phyloP scores from a whole-genome alignment of 441 rosid genomes.

The Cnidoscolus chayamansa region DNA sequence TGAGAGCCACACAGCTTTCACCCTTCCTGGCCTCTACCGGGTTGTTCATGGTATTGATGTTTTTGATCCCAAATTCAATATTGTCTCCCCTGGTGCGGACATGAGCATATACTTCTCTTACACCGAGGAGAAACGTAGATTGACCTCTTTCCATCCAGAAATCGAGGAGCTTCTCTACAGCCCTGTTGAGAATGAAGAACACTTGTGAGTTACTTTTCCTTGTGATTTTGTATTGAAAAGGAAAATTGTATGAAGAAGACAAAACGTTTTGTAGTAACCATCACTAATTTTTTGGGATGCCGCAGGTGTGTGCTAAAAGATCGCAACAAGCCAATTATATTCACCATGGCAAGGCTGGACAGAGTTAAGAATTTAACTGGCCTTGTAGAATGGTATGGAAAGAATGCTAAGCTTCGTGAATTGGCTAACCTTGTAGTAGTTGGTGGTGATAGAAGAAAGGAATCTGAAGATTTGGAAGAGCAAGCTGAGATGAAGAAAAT shows the following conservation, averaged over 20 bases:
- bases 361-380: conserved; percentile 86
- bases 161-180: conserved; percentile 90
- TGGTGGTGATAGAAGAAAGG: conserved; percentile 88
- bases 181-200: conserved; percentile 73
- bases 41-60: conserved; percentile 93
- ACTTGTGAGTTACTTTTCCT: conserved; percentile 49
- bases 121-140: conserved; percentile 61
- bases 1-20: conserved; percentile 94
- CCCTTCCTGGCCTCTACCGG: conserved; percentile 90
- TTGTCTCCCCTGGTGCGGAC: conserved; percentile 96
- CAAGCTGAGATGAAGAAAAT: conserved; percentile 88
- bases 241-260: background rate
- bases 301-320: conserved; percentile 70
- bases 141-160: conserved; percentile 70
- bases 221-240: background rate
- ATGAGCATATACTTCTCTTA: conserved; percentile 76
- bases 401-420: conserved; percentile 59
- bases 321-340: conserved; percentile 72
- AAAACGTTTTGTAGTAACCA: background rate
- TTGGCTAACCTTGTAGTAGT: conserved; percentile 82
- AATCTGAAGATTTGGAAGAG: conserved; percentile 75
- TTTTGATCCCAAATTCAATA: conserved; percentile 95
- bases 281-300: background rate
- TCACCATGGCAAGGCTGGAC: conserved; percentile 96
- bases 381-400: conserved; percentile 93